Evolutionary conservation across 305 asterid species (phyloP), one percentile per base, ranked within the genome.

Genomic region (Fraxinus floribunda): DNA sequence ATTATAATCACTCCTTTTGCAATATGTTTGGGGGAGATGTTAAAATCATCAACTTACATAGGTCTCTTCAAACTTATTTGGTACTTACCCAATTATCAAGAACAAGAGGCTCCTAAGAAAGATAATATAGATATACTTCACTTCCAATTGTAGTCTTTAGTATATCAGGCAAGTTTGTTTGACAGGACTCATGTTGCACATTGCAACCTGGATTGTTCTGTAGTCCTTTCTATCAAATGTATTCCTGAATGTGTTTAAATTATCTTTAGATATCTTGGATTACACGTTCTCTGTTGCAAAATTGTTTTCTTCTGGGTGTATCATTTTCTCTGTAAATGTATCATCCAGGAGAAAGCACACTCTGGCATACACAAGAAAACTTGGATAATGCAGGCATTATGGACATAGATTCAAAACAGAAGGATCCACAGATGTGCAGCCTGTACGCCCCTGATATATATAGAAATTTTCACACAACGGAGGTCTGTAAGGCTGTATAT

Each of bases 341-440:
- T 79, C 73, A 68, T 88, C 91, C 94, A 93, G 97, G 86, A 84
- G 80, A 82, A 79, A 78, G 36, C 39, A 80, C 83, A 5, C 66
- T 76, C 71, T 85, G 76, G 86, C 74, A 77, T 81, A 85, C 87
- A 76, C 64, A 81, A 77, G 89, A 88, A 52, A 81, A 52, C 71
- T 84, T 91, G 85, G 88, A 86, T 76, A 92, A 85, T 62, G 80
- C 84, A 75, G 91, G 90, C 49, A 82, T 94, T 80, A 82, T 73
- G 24, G 90, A 94, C 80, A 94, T 95, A 29, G 99, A 95, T 80
- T 86, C 90, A 74, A 88, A 85, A 78, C 90, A 90, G 89, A 84
- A 88, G 83, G 97, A 95, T 85, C 98, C 97, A n/a, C 93, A 62
- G 88, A 91, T 95, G 98, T 95, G 99, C 87, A 87, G 93, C 85